Evolutionary conservation across 179 eudicot genomes (phyloP).

Genomic region (Camellia oleifera): DNA sequence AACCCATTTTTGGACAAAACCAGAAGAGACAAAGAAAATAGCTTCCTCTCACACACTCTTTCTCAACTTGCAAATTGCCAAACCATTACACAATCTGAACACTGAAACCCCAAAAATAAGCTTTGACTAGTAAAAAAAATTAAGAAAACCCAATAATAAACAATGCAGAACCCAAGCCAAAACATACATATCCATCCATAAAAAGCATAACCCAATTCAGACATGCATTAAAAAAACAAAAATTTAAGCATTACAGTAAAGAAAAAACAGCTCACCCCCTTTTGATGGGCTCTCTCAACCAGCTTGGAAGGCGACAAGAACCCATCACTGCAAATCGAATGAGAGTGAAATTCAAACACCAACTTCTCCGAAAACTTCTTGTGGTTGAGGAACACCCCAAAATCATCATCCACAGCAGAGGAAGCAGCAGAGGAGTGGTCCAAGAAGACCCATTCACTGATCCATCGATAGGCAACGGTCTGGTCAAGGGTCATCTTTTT

Average conservation of each 20-base stretch:
- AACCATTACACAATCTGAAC: not conserved
- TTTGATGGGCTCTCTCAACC: constrained; percentile 85
- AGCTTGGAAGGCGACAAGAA: constrained; percentile 85
- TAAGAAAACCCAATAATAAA: not conserved
- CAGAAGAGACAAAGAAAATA: not conserved
- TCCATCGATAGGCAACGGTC: constrained; percentile 54
- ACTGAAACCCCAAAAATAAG: not conserved
- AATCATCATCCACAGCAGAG: constrained; percentile 30
- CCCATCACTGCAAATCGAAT: constrained; percentile 94
- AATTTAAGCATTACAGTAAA: not conserved
- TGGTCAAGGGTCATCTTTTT: constrained; percentile 74
- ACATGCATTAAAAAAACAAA: not conserved
- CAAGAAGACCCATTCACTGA: constrained; percentile 77
- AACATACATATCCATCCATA: not conserved
- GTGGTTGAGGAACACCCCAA: constrained; percentile 34
- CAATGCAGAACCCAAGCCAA: not conserved
- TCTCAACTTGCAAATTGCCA: not conserved
- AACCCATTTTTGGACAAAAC: not conserved
- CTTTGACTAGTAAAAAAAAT: not conserved
- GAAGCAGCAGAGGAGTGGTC: constrained; percentile 23
- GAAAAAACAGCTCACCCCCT: constrained; percentile 58
- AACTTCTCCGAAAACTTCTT: constrained; percentile 55
- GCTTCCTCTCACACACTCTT: not conserved
- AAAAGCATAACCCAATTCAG: not conserved
- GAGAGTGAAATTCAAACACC: constrained; percentile 83